Conservation (phyloP, 2,329 filamentous ascomycete species). For the Penicillium oxalicum region DNA sequence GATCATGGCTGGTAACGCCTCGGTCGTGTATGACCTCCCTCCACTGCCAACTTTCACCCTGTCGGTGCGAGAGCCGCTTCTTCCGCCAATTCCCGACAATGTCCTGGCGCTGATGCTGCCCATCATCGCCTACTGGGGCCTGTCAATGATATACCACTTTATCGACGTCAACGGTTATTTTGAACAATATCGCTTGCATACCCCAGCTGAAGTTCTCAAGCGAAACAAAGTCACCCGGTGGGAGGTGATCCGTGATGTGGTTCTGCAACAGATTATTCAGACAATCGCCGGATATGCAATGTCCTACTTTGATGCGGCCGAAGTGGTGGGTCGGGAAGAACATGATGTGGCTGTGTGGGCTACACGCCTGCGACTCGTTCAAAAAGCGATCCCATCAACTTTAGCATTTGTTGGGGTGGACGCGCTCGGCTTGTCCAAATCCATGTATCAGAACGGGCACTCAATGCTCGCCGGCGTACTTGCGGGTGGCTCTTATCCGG, state of each 20-base stretch:
- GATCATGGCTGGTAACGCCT: slow-evolving; percentile 33
- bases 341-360: slow-evolving; percentile 91
- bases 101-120: slow-evolving; percentile 70
- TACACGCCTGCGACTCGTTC: slow-evolving; percentile 68
- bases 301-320: slow-evolving; percentile 64
- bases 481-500: slow-evolving; percentile 75
- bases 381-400: slow-evolving; percentile 68
- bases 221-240: slow-evolving; percentile 80
- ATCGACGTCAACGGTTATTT: slow-evolving; percentile 82
- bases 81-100: slow-evolving; percentile 75
- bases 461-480: slow-evolving; percentile 70
- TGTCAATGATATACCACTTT: slow-evolving; percentile 80
- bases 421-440: slow-evolving; percentile 67
- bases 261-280: slow-evolving; percentile 89
- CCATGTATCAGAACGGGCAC: slow-evolving; percentile 59
- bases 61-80: slow-evolving; percentile 61
- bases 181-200: slow-evolving; percentile 88
- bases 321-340: slow-evolving; percentile 69
- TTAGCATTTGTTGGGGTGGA: slow-evolving; percentile 71
- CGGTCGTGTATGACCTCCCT: slow-evolving; percentile 56
- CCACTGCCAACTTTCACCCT: slow-evolving; percentile 79
- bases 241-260: slow-evolving; percentile 83
- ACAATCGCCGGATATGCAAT: slow-evolving; percentile 63
- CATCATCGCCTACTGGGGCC: slow-evolving; percentile 77
- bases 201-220: slow-evolving; percentile 80